Evolutionary conservation across 139 green algal species (phyloP).

Genomic region (Chlorella sorokiniana): DNA sequence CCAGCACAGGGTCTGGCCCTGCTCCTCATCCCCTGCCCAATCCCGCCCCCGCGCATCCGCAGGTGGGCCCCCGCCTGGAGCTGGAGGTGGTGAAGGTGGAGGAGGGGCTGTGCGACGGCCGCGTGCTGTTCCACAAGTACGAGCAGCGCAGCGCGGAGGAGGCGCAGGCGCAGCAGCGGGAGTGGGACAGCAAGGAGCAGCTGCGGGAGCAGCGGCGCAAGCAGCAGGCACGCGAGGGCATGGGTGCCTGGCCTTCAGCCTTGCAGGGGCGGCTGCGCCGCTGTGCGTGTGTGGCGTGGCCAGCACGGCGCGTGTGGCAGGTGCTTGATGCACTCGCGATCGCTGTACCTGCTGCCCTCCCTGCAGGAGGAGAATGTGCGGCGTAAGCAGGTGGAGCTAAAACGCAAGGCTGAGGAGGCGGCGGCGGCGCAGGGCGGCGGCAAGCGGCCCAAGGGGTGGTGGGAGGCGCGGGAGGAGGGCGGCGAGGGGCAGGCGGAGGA

Average conservation of each 20-base stretch:
- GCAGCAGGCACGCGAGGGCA: constrained; percentile 51
- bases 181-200: constrained; percentile 48
- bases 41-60: neutral
- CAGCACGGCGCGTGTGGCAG: too few relatives aligned
- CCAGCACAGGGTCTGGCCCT: too few relatives aligned
- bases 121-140: constrained; percentile 90
- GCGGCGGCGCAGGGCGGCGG: constrained; percentile 9
- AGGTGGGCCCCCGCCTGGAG: constrained; percentile 88
- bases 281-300: too few relatives aligned
- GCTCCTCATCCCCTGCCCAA: neutral
- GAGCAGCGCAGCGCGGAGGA: constrained; percentile 67
- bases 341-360: neutral
- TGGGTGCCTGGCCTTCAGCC: too few relatives aligned
- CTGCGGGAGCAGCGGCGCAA: constrained; percentile 63
- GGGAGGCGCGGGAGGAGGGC: constrained; percentile 31
- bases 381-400: constrained; percentile 55
- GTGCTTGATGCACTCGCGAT: too few relatives aligned
- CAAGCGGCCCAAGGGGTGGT: constrained; percentile 33
- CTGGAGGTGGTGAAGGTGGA: constrained; percentile 95
- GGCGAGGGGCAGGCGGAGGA: constrained; percentile 51
- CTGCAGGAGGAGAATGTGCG: constrained; percentile 70
- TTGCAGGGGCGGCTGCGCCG: too few relatives aligned
- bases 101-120: constrained; percentile 89
- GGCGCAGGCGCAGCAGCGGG: constrained; percentile 51
- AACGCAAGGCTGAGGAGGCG: constrained; percentile 49